Evolutionary conservation across 176 grass and related monocot genomes (phyloP), one percentile per base, ranked within the genome.

Genomic region (Bothriochloa decipiens): DNA sequence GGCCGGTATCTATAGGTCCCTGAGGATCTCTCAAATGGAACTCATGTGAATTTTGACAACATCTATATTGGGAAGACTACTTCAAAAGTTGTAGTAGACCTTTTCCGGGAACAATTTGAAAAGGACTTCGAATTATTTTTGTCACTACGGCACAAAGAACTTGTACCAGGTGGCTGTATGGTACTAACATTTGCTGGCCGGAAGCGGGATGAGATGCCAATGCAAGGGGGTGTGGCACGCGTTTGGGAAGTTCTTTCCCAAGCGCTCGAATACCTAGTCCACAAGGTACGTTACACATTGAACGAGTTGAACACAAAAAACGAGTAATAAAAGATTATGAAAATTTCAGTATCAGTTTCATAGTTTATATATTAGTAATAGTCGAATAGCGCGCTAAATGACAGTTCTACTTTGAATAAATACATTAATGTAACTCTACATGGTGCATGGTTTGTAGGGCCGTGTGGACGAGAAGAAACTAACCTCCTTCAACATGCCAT

Each of bases 401-500:
- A 63, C 23, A 27, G 1, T 29, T 65, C 13, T 65, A 32, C 6
- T 65, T 16, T 65, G 63, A 35, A 35, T 35, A 35, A 35, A 35
- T 35, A 35, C 33, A 35, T 35, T 35, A 35, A 35, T 4, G 33
- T 35, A 35, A 35, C 33, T 4, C 3, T 42, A 23, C 41, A 29
- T 74, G 71, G 7, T 41, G 4, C 18, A 77, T 74, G 71, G 3
- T 47, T 74, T 74, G 43, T 33, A 84, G 84, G 90, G 83, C 14
- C 79, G 41, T 6, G 18, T 89, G 3, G 83, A 83, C 8, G 40
- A 79, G 43, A 47, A 70, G n/a, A 92, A 88, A 35, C 12, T 86
- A 83, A 67, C 42, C 42, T 74, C 79, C 12, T 91, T 91, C 40
- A 88, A 88, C 79, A 12, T 88, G 60, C 89, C 86, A 52, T 36